phyloP scores from a whole-genome alignment of 352 stramenopile genomes.

The Saprolegnia diclina region DNA sequence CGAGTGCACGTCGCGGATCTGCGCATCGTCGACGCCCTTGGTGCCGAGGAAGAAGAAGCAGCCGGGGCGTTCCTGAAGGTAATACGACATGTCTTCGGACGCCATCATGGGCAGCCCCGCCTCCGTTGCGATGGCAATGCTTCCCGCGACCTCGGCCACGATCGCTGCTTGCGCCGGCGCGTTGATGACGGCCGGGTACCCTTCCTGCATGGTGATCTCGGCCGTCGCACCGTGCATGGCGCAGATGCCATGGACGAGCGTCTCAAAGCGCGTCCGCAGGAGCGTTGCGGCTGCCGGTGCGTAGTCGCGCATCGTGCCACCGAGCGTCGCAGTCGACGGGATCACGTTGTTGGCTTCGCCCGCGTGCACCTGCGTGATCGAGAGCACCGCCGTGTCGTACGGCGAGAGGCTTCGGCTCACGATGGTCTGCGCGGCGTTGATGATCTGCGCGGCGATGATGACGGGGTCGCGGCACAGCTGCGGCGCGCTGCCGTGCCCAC shows the following conservation, averaged over 20 bases:
- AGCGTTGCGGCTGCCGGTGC: conserved; percentile 74
- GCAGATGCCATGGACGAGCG: conserved; percentile 83
- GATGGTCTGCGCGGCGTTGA: conserved; percentile 91
- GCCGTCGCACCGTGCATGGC: conserved; percentile 65
- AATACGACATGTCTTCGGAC: conserved; percentile 93
- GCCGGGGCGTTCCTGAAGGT: conserved; percentile 68
- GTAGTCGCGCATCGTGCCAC: conserved; percentile 91
- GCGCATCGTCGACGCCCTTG: conserved; percentile 57
- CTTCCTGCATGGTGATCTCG: conserved; percentile 56
- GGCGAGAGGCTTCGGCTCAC: conserved; percentile 86
- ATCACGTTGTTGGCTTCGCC: conserved; percentile 95
- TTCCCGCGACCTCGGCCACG: conserved; percentile 68
- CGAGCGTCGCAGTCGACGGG: conserved; percentile 69
- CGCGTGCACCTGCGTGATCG: conserved; percentile 86
- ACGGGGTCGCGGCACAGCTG: conserved; percentile 92
- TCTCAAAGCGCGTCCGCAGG: conserved; percentile 79
- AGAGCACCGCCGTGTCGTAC: conserved; percentile 90
- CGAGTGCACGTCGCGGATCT: conserved; percentile 64
- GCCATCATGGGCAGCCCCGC: conserved; percentile 88
- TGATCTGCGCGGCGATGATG: conserved; percentile 79
- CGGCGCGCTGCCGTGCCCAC: conserved; percentile 91
- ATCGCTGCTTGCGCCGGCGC: conserved; percentile 66
- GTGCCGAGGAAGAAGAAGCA: conserved; percentile 84
- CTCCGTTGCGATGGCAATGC: conserved; percentile 72
- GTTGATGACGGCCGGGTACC: conserved; percentile 77